Base-by-base conservation (phyloP, 345 rosid genomes). In the Eucalyptus curtisii region DNA sequence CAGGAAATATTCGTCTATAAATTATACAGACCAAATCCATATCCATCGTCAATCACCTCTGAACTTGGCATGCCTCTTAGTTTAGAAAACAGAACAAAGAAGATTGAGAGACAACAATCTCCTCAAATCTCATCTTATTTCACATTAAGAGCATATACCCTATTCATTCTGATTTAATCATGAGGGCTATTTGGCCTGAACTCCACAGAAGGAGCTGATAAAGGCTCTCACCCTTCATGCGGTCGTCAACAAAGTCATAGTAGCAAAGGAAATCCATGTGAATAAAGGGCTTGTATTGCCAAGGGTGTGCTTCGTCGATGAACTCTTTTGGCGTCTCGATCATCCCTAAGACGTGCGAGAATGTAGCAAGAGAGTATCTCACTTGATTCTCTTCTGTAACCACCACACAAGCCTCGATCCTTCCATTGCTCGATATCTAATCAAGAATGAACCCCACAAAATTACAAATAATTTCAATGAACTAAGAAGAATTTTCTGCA, bases 361-460 rank as follows among this genome's bases (percentile, higher is more conserved):
- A 90, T 27, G 90, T 50, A n/a, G 90, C 92, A 37, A 90, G 64
- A 1, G 92, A 90, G 76, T 90, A 90, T 44, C 93, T 88, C 4
- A 49, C 88, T 88, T 87, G 82, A 7, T 61, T 87, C 48, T 68
- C 88, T 33, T 68, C 91, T 15, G 13, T 89, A 80, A 90, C 88
- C 3, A 52, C 71, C 27, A 90, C 82, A 48, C 91, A 66, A 40
- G 88, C 86, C 30, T 86, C 33, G 71, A 90, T 71, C 85, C 89
- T 89, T 82, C 87, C 91, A 86, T 91, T 92, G 86, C 92, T 90
- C 91, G 85, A 89, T 79, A 90, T 90, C 94, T 92, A 48, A 14
- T 37, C 79, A 66, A 15, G 12, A 66, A 31, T 31, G 24, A 66
- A 16, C 79, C 12, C 3, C 40, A 4, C 33, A 66, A 8, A 66